Base-by-base conservation (phyloP, 2,329 filamentous ascomycete species). In the Sarocladium strictum region DNA sequence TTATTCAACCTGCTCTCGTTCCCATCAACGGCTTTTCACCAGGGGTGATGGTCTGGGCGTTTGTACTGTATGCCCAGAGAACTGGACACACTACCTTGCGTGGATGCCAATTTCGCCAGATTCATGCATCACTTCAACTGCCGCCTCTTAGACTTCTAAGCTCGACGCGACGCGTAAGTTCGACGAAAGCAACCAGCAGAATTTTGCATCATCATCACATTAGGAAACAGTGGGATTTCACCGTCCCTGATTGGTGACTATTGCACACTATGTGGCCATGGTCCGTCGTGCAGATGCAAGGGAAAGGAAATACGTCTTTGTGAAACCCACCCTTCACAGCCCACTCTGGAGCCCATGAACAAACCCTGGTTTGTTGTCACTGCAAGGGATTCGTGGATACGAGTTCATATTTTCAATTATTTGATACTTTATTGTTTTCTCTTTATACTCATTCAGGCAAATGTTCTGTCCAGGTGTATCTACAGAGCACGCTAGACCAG, bases 91-190 rank as follows among this genome's bases (percentile, higher is more conserved):
- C n/a, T n/a, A n/a, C n/a, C n/a, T n/a, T n/a, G 6, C 43, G 43
- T 29, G 43, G 43, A 19, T 10, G 3, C 43, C 12, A 49, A 49
- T 49, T 19, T 49, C 24, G 29, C 23, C 23, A 49, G 43, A 27
- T 49, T 49, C 43, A 49, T 49, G 43, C 43, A n/a, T 14, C n/a
- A n/a, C n/a, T n/a, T n/a, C n/a, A n/a, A n/a, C n/a, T 26, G 23
- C 29, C 24, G 26, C 23, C 15, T n/a, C n/a, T n/a, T n/a, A n/a
- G n/a, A n/a, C n/a, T n/a, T n/a, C n/a, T n/a, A 26, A 24, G 15
- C 4, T n/a, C 11, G 17, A 49, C 43, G 43, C 43, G 43, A 49
- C 43, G 23, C 43, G 43, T 49, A 29, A 29, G 3, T 49, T 10
- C 15, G 26, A 29, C 7, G 7, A 14, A 43, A 21, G 19, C 38